phyloP scores from a whole-genome alignment of 2,329 filamentous ascomycete genomes.

The Chalaropsis ovoidea region DNA sequence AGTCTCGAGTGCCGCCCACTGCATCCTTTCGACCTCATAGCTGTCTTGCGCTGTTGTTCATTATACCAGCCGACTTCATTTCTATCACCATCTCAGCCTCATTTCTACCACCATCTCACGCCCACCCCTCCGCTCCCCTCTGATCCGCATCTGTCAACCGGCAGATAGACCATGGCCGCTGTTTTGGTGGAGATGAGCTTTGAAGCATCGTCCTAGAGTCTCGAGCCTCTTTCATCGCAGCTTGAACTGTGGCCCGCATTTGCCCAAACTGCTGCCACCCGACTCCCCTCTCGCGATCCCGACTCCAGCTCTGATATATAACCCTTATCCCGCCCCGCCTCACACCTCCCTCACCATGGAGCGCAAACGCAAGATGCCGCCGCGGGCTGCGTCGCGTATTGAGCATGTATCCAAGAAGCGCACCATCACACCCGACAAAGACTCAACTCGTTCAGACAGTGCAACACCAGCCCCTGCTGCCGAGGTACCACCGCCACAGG shows the following conservation, averaged over 20 bases:
- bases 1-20: neutral
- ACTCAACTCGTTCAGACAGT: constrained; percentile 27
- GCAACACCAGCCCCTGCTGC: constrained; percentile 41
- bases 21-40: neutral
- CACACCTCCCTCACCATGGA: constrained; percentile 40
- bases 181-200: constrained; percentile 11
- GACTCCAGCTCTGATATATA: neutral
- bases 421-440: constrained; percentile 45
- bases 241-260: neutral
- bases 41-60: neutral
- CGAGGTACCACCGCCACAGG: constrained; percentile 33
- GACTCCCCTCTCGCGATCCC: neutral
- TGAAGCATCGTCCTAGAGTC: constrained; percentile 7
- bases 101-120: no score
- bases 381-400: constrained; percentile 50
- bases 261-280: neutral
- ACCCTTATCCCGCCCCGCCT: neutral
- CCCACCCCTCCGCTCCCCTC: no score
- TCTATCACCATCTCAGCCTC: neutral
- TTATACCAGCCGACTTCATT: neutral
- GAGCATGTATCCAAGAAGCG: constrained; percentile 53
- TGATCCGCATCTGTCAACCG: neutral
- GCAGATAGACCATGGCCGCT: constrained; percentile 11
- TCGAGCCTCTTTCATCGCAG: constrained; percentile 8
- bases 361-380: constrained; percentile 55